phyloP scores from a whole-genome alignment of 1,284 basidiomycete genomes.

The Thecaphora frezii region DNA sequence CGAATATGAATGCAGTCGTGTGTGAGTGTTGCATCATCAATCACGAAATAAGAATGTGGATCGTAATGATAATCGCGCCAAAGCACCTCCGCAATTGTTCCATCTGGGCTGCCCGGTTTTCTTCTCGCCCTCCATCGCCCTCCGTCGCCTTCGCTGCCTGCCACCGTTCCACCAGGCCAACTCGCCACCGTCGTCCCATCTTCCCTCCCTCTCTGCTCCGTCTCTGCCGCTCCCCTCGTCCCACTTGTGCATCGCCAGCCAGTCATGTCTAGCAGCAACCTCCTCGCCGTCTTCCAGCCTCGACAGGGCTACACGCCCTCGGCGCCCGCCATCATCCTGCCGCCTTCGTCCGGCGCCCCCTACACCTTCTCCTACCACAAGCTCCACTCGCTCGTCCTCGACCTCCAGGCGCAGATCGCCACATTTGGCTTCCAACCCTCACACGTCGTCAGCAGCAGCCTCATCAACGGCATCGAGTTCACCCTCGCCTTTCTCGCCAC shows the following conservation, averaged over 20 bases:
- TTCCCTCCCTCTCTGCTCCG: no score
- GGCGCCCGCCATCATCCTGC: constrained; percentile 38
- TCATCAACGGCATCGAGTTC: constrained; percentile 60
- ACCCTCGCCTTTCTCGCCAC: constrained; percentile 60
- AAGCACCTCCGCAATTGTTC: no score
- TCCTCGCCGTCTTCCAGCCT: constrained; percentile 32
- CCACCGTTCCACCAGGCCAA: no score
- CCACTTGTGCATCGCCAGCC: not conserved
- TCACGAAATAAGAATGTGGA: no score
- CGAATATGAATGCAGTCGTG: no score
- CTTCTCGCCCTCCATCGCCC: no score
- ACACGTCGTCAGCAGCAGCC: constrained; percentile 49
- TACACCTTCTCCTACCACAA: constrained; percentile 37
- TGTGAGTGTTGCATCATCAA: no score
- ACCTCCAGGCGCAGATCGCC: constrained; percentile 47
- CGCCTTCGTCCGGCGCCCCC: constrained; percentile 36
- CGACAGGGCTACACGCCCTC: constrained; percentile 29
- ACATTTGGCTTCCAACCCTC: constrained; percentile 30
- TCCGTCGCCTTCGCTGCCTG: no score
- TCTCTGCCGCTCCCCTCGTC: constrained; percentile 2
- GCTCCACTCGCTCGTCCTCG: constrained; percentile 35
- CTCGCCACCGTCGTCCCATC: no score
- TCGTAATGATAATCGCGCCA: no score
- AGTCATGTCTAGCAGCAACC: constrained; percentile 22
- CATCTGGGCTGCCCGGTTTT: no score